Base-by-base conservation (phyloP, 2,329 filamentous ascomycete genomes). In the Cordyceps militaris region DNA sequence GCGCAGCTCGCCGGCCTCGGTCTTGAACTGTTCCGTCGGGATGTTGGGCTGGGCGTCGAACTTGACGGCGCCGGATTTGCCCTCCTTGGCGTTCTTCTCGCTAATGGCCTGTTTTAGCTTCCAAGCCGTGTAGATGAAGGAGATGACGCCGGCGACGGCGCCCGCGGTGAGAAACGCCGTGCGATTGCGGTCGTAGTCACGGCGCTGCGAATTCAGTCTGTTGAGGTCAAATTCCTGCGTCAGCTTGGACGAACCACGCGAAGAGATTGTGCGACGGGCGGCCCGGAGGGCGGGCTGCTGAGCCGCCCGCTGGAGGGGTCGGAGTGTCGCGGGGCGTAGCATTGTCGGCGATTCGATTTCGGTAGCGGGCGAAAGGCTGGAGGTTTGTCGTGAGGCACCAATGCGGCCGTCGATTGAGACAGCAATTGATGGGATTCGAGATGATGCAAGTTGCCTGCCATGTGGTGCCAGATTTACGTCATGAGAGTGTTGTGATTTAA, bases 111-210 rank as follows among this genome's bases (percentile, higher is more conserved):
- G 61, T 64, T 76, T 78, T 43, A 83, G 73, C 66, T 80, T 80
- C 67, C 71, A 80, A 10, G 73, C 75, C 3, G 79, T 79, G 67
- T 80, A 82, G 60, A 74, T 64, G 64, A 78, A 76, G 24, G 78
- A 77, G 32, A 81, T 66, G 58, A 79, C 64, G 30, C 81, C 78
- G 5, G 79, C 76, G 11, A 79, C 61, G 21, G 76, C 73, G 21
- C 81, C 81, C 16, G 74, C 75, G 19, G 76, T 67, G 10, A 84
- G 74, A 62, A 83, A 83, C 13, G 76, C 74, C 4, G 72, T 78
- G 40, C 79, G 75, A 58, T 78, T 76, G 30, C 72, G 70, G 61
- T 82, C 72, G 66, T 83, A 82, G 51, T 80, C 73, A 54, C 74
- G 70, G 13, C 76, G 71, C 58, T 77, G 68, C 40, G 71, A 67